Evolutionary conservation across 192 early-diverging fungal genomes (phyloP), one percentile per base, ranked within the genome.

Genomic region (Nowakowskiella sp.): DNA sequence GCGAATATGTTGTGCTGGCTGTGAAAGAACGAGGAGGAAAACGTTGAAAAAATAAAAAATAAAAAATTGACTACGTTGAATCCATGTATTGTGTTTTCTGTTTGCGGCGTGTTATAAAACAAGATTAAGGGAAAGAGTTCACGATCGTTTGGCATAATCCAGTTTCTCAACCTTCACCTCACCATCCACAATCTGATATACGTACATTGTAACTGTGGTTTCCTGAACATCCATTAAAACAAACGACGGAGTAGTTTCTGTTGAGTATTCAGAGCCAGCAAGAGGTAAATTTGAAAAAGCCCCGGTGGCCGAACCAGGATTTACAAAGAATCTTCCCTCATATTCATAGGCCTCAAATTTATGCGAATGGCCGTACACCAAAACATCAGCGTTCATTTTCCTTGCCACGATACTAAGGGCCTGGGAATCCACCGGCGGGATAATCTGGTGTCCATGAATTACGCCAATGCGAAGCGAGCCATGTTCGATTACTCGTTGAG

Each of bases 271-370:
- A n/a, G n/a, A n/a, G n/a, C n/a, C n/a, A n/a, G n/a, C n/a, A n/a
- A n/a, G n/a, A n/a, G n/a, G n/a, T n/a, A n/a, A n/a, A n/a, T n/a
- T n/a, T 24, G 44, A 43, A 34, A 68, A 92, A 0, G 88, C 89
- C 23, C 93, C 94, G 0, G 94, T 98, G 10, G 92, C 88, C 29
- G 84, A 89, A n/a, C 94, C 94, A 1, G 94, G 94, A 62, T 96
- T 91, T 27, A 95, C 78, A 64, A 89, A 98, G 54, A 93, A 92
- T 60, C 86, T 72, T 9, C 91, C 91, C 28, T 97, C 88, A 48
- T 83, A 68, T 66, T 97, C 94, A 68, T 82, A 92, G 24, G 90
- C 90, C 57, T 91, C 87, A 47, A 97, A 95, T 36, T 77, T 64
- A 66, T 97, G 92, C 2, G 90, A 92, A 39, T 90, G 83, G 4